phyloP scores from a whole-genome alignment of 2,329 filamentous ascomycete species.

The Cercospora janseana region DNA sequence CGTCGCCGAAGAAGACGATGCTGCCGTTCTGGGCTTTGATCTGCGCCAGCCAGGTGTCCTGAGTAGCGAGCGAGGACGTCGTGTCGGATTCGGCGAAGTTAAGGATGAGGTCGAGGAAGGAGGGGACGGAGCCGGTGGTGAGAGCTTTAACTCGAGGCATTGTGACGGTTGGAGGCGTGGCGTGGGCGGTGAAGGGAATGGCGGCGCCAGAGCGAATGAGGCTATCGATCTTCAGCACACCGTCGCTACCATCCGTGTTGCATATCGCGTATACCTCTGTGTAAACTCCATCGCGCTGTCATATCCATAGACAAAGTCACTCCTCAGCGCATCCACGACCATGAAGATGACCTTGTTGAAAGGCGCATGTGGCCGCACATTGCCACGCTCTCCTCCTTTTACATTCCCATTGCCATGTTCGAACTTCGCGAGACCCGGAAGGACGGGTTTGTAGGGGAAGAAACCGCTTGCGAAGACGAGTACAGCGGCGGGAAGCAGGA shows the following conservation, averaged over 20 bases:
- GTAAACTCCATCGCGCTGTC: constrained; percentile 82
- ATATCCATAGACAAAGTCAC: constrained; percentile 87
- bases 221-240: constrained; percentile 46
- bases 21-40: constrained; percentile 75
- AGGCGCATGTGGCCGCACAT: constrained; percentile 55
- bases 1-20: constrained; percentile 92
- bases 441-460: constrained; percentile 94
- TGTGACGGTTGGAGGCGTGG: constrained; percentile 93
- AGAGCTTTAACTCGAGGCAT: constrained; percentile 98
- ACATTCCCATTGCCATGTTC: constrained; percentile 23
- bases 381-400: constrained; percentile 1
- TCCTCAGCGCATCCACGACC: constrained; percentile 93
- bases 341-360: constrained; percentile 95
- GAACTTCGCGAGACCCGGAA: constrained; percentile 70
- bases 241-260: background rate
- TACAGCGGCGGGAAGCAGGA: constrained; percentile 69
- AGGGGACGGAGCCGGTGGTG: constrained; percentile 96
- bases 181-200: constrained; percentile 91
- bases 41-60: constrained; percentile 96
- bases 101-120: constrained; percentile 92
- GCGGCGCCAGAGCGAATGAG: constrained; percentile 80
- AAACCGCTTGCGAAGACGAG: constrained; percentile 80
- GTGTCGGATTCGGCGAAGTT: constrained; percentile 96
- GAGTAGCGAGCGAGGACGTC: constrained; percentile 77
- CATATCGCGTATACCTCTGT: constrained; percentile 64